Percentiles rank a stretch among this genome's conserved stretches.
Evolutionary conservation across 2,329 filamentous ascomycete genomes (phyloP).

Genomic region (Leptographium radiaticola): DNA sequence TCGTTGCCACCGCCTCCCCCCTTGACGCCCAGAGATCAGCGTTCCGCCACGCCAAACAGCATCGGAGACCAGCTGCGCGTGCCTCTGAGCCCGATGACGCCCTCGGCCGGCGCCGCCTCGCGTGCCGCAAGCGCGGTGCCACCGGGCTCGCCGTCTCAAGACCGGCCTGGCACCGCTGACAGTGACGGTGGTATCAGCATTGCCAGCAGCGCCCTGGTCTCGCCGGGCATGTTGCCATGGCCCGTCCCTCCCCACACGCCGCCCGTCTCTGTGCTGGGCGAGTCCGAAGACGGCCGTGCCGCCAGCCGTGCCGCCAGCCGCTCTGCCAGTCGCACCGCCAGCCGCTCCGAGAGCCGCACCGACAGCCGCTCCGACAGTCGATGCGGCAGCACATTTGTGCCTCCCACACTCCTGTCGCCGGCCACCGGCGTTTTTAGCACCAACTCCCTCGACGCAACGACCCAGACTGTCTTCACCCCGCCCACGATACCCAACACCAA

Average conservation of each 20-base stretch:
- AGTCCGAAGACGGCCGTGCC: neutral
- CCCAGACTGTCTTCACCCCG: neutral
- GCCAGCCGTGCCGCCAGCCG: neutral
- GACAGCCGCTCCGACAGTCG: neutral
- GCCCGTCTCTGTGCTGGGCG: constrained; percentile 3
- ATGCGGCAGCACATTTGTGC: neutral
- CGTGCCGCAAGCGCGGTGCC: too few relatives aligned
- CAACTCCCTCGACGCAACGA: neutral
- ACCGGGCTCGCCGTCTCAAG: too few relatives aligned
- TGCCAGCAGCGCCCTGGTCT: constrained; percentile 10
- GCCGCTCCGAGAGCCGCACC: neutral
- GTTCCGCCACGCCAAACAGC: neutral
- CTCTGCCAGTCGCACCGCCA: neutral
- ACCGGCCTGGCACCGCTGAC: constrained; percentile 3
- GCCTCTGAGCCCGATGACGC: neutral
- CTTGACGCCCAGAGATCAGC: too few relatives aligned
- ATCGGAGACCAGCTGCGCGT: neutral
- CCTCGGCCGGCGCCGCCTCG: neutral
- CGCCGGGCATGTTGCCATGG: constrained; percentile 8
- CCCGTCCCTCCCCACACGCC: constrained; percentile 11
- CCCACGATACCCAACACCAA: neutral
- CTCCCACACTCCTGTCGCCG: neutral
- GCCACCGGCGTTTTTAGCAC: neutral
- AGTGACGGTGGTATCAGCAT: constrained; percentile 9
- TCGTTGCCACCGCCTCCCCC: too few relatives aligned